Evolutionary conservation across 2,329 filamentous ascomycete species (phyloP).

Genomic region (Scedosporium apiospermum): DNA sequence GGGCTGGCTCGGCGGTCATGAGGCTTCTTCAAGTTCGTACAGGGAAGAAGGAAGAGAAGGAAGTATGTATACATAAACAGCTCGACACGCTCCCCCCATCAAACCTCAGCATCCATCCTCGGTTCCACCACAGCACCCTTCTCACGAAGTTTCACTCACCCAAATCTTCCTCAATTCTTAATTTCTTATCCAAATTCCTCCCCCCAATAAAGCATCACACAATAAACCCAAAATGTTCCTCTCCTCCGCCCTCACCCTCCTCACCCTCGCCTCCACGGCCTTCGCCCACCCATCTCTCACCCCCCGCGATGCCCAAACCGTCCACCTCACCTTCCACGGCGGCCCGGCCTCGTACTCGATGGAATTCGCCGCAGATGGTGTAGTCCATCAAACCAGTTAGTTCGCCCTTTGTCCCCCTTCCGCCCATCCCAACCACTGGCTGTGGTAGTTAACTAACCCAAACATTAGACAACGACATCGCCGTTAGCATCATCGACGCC

Average conservation of each 20-base stretch:
- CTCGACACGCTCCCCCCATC: neutral
- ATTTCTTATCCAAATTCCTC: neutral
- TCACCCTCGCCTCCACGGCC: slow-evolving; percentile 5
- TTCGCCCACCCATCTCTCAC: slow-evolving; percentile 7
- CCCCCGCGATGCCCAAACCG: slow-evolving; percentile 21
- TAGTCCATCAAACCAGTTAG: slow-evolving; percentile 25
- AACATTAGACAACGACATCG: slow-evolving; percentile 25
- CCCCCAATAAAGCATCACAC: neutral
- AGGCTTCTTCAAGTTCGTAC: no score
- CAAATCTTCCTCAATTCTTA: neutral
- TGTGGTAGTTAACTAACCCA: neutral
- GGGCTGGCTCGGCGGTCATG: no score
- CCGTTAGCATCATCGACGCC: slow-evolving; percentile 29
- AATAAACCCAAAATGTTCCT: slow-evolving; percentile 6
- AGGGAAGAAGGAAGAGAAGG: no score
- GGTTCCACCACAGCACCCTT: neutral
- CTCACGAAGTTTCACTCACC: neutral
- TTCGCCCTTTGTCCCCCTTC: neutral
- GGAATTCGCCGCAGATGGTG: slow-evolving; percentile 31
- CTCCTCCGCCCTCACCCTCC: slow-evolving; percentile 6
- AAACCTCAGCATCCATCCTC: neutral
- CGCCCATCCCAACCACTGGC: no score
- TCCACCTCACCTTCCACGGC: slow-evolving; percentile 33
- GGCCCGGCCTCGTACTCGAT: slow-evolving; percentile 31
- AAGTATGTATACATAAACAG: neutral